Evolutionary conservation across 2,329 filamentous ascomycete species (phyloP).

Genomic region (Ceratocystis destructans): DNA sequence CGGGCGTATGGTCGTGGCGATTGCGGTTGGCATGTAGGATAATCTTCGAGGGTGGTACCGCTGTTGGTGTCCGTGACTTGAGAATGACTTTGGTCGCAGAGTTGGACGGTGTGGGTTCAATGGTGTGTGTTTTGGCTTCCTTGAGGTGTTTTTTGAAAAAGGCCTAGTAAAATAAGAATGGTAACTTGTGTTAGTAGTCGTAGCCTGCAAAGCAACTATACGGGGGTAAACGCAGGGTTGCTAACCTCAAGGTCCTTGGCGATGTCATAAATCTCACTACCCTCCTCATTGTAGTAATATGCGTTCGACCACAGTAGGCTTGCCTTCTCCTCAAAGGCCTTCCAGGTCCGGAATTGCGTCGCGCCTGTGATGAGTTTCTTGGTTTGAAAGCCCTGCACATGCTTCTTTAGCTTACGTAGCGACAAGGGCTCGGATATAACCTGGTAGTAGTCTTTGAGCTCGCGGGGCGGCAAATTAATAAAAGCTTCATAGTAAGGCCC

Average conservation of each 20-base stretch:
- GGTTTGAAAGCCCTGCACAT: constrained; percentile 58
- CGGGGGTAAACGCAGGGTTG: neutral
- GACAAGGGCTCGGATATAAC: constrained; percentile 71
- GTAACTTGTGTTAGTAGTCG: neutral
- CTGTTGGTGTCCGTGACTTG: constrained; percentile 15
- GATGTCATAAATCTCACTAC: constrained; percentile 66
- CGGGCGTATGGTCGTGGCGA: constrained; percentile 10
- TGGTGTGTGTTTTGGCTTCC: constrained; percentile 57
- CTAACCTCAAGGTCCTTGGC: constrained; percentile 66
- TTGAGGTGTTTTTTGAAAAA: constrained; percentile 55
- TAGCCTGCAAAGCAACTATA: neutral
- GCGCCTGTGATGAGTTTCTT: constrained; percentile 48
- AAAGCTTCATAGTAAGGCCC: constrained; percentile 62
- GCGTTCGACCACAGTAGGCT: constrained; percentile 80
- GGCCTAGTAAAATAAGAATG: constrained; percentile 28
- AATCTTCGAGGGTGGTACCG: constrained; percentile 35
- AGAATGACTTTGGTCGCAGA: constrained; percentile 31
- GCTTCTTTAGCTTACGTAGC: constrained; percentile 62
- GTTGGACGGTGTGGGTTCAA: constrained; percentile 45
- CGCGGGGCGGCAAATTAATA: constrained; percentile 60
- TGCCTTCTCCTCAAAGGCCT: constrained; percentile 63
- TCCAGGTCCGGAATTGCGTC: constrained; percentile 68
- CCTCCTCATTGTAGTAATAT: constrained; percentile 80
- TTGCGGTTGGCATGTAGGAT: constrained; percentile 50
- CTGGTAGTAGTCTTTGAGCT: constrained; percentile 73